Percentiles rank a stretch among this genome's conserved stretches.
Evolutionary conservation across 306 rosid genomes (phyloP).

Genomic region (Citrullus mucosospermus): DNA sequence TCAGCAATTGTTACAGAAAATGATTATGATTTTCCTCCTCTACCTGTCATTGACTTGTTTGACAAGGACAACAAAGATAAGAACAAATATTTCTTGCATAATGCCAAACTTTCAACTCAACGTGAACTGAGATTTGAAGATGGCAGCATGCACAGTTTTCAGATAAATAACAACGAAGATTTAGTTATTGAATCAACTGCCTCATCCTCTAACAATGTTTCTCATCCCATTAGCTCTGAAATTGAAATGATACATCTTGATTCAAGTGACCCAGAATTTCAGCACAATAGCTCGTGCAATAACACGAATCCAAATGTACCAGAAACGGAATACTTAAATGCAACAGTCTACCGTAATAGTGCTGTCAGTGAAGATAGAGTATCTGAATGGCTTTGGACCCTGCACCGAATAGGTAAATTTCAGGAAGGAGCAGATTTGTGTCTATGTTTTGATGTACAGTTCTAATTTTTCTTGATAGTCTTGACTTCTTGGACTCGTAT

Average conservation of each 20-base stretch:
- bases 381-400: constrained; percentile 97
- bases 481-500: constrained; percentile 16
- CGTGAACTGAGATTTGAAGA: constrained; percentile 35
- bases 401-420: constrained; percentile 68
- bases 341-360: constrained; percentile 33
- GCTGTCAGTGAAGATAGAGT: constrained; percentile 41
- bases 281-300: constrained; percentile 19
- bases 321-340: constrained; percentile 26
- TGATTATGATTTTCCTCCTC: constrained; percentile 57
- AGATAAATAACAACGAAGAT: constrained; percentile 55
- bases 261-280: constrained; percentile 28
- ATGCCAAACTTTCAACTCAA: constrained; percentile 21
- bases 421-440: background rate
- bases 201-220: constrained; percentile 27
- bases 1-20: constrained; percentile 27
- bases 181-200: constrained; percentile 52
- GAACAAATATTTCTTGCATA: constrained; percentile 20
- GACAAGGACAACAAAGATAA: constrained; percentile 32
- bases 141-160: constrained; percentile 61
- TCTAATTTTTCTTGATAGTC: constrained; percentile 1
- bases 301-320: constrained; percentile 48
- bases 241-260: constrained; percentile 40
- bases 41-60: constrained; percentile 51
- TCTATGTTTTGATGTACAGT: background rate
- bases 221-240: constrained; percentile 33